Evolutionary conservation across 1,284 basidiomycete genomes (phyloP), one percentile per base, ranked within the genome.

Genomic region (Tylopilus sp.): DNA sequence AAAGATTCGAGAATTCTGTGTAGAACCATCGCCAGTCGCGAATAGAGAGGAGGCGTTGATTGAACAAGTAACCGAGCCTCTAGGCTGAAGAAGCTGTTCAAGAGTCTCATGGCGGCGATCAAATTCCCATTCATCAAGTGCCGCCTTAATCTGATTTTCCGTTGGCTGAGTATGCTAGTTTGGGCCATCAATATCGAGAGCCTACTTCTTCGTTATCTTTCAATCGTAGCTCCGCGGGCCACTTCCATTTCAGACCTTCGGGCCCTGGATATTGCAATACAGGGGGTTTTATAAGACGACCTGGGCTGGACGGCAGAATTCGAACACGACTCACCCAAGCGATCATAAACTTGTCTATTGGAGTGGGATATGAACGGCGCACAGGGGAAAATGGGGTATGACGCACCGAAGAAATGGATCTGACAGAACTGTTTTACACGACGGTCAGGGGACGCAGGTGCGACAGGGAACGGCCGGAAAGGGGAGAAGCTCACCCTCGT

Each of bases 381-480:
- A 22, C 43, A 36, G 29, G 31, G 32, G 17, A 37, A 28, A 49
- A 22, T 45, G 26, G 45, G 53, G 56, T 29, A 55, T 43, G 48
- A 67, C 72, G 61, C 71, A 86, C 77, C 90, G 80, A 63, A 83
- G 76, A 64, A 90, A 85, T 19, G 85, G 82, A 64, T 93, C 87
- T 32, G 84, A 88, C 32, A 93, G 71, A 32, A 91, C 88, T 88
- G 61, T 20, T 57, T 57, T 56, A 28, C 53, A 33, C 57, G 41
- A 55, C 48, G 50, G 43, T 57, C 28, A 60, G 56, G 52, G 49
- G 43, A 56, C 22, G 52, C 39, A 41, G 52, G 50, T 44, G 31
- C 19, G 28, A 48, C 29, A 42, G n/a, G n/a, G n/a, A n/a, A n/a
- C 17, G 47, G 39, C 48, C 56, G 51, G 37, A 50, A 24, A 53